Base-by-base conservation (phyloP, 129 eudicot genomes). In the Pseudognaphalium luteoalbum region DNA sequence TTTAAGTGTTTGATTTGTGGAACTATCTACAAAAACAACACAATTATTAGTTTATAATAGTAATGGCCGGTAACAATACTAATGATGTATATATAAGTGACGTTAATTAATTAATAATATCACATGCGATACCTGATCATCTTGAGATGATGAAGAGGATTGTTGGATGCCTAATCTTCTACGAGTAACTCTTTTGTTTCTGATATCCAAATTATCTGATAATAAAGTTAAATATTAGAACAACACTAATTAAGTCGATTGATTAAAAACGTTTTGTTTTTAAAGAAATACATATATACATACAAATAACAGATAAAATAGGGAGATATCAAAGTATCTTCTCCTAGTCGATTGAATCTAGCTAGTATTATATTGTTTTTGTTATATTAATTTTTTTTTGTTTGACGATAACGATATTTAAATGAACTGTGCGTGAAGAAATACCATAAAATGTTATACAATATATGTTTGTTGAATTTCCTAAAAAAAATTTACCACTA, bases 91-190 rank as follows among this genome's bases (percentile, higher is more conserved):
- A 2, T 25, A 44, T 44, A 44, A 44, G 12, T 44, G 8, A 44
- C 52, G 17, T 11, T 5, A 17, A 44, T n/a, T 44, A 39, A 39
- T 39, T 39, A 14, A 47, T 47, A 14, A 14, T 11, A 47, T 14
- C 14, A 25, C 54, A 50, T 12, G 29, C 25, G 28, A 56, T 32
- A 81, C 85, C 77, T 81, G 85, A 76, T 81, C 81, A 3, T 76
- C 33, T n/a, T 50, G 72, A 32, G 52, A n/a, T 2, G 65, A 47
- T 68, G 28, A 39, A 20, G 30, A 67, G 32, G 37, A 47, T 44
- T 44, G n/a, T 0, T 75, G 84, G 39, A 63, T 28, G 10, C 69
- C 51, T 28, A 81, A 37, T 57, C 64, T 81, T 64, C 16, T 70
- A 25, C 28, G 28, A 25, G 28, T 25, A 15, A 52, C 62, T 63